A percentile compares a stretch with the other conserved stretches of the same genome.
phyloP scores from a whole-genome alignment of 345 rosid species.

The Salix suchowensis region DNA sequence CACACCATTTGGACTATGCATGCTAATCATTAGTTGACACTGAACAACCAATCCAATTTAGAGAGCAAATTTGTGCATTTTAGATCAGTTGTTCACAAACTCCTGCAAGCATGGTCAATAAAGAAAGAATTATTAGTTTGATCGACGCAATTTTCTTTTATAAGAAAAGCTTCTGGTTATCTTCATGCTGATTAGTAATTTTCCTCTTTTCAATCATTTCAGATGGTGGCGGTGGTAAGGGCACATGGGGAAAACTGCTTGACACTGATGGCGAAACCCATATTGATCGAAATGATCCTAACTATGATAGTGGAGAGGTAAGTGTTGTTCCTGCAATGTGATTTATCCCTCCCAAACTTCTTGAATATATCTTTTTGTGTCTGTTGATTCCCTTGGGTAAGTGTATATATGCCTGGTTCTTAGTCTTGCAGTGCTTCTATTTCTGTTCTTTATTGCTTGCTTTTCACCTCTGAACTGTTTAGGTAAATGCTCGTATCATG shows the following conservation, averaged over 20 bases:
- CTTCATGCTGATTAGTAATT: conserved; percentile 7
- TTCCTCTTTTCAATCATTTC: conserved; percentile 15
- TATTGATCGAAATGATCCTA: conserved; percentile 88
- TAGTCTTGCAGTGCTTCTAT: neutral
- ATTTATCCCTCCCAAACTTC: neutral
- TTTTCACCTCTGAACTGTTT: neutral
- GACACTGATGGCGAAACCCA: conserved; percentile 68
- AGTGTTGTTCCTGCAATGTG: conserved; percentile 10
- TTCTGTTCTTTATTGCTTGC: neutral
- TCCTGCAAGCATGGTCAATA: neutral
- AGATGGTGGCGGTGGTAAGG: conserved; percentile 99
- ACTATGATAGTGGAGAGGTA: conserved; percentile 99
- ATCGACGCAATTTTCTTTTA: neutral
- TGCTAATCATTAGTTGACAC: neutral
- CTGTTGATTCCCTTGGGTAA: neutral
- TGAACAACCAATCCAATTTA: neutral
- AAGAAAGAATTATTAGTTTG: neutral
- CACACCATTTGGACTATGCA: neutral
- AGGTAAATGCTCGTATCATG: neutral
- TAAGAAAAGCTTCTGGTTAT: neutral
- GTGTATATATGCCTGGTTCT: neutral
- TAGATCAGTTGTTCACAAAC: neutral
- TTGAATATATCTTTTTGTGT: neutral
- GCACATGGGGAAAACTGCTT: conserved; percentile 95
- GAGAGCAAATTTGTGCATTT: neutral